phyloP scores from a whole-genome alignment of 2,329 filamentous ascomycete species.

The Venturia nashicola region DNA sequence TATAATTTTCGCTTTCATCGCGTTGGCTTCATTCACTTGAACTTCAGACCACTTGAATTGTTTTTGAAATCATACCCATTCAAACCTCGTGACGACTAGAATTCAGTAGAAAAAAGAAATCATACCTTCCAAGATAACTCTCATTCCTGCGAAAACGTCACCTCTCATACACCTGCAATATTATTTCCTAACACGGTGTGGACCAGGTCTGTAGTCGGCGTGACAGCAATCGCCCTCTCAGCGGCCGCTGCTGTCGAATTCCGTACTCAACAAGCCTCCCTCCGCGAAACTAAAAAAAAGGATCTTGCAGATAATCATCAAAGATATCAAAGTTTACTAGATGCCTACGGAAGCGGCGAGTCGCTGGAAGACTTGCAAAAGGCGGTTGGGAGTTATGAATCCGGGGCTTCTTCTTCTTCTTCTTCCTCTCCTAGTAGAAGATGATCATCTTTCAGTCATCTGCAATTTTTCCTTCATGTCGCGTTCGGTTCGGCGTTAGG shows the following conservation, averaged over 20 bases:
- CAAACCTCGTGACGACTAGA: no score
- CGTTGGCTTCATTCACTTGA: no score
- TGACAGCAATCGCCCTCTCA: background rate
- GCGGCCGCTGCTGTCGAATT: background rate
- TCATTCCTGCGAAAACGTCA: no score
- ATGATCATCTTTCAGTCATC: background rate
- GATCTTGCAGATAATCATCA: background rate
- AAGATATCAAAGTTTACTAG: conserved; percentile 4
- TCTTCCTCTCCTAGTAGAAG: background rate
- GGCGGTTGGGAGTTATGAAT: conserved; percentile 2
- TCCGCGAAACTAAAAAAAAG: background rate
- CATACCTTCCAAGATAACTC: no score
- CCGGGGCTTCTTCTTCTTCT: background rate
- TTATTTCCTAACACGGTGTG: no score
- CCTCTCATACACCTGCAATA: no score
- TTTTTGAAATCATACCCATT: no score
- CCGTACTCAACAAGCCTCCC: background rate
- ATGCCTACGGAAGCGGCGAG: conserved; percentile 8
- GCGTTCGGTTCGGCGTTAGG: no score
- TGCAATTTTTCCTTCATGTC: no score
- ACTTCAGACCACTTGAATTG: no score
- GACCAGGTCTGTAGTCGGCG: background rate
- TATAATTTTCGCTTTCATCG: no score
- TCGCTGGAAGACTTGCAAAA: conserved; percentile 9
- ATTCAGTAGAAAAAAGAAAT: no score